Percentiles rank a stretch among this genome's conserved stretches.
Conservation (phyloP, 495 filamentous ascomycete species). For the Aeminium ludgeri region DNA sequence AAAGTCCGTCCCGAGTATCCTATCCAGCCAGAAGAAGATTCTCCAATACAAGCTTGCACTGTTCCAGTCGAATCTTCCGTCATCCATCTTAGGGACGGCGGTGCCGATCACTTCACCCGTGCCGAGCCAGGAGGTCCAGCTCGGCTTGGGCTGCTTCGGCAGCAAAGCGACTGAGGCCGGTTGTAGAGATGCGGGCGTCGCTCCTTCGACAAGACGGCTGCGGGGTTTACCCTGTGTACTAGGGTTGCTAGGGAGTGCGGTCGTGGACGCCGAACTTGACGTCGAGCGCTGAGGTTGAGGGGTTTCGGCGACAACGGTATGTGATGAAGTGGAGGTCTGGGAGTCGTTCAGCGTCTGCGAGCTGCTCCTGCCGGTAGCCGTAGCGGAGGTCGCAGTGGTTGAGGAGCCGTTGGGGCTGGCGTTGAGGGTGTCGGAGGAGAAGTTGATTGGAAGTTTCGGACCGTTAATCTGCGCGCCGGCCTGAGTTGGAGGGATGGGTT, state of each 20-base stretch:
- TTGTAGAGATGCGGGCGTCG: slow-evolving; percentile 17
- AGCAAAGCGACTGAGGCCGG: slow-evolving; percentile 24
- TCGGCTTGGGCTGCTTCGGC: slow-evolving; percentile 21
- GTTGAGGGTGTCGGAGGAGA: slow-evolving; percentile 6
- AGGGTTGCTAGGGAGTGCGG: too few species aligned
- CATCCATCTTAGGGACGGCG: slow-evolving; percentile 56
- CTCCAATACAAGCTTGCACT: slow-evolving; percentile 66
- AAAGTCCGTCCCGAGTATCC: slow-evolving; percentile 23
- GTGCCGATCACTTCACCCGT: slow-evolving; percentile 66
- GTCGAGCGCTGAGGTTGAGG: background rate
- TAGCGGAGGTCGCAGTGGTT: slow-evolving; percentile 41
- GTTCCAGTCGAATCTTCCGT: slow-evolving; percentile 62
- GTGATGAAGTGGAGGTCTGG: background rate
- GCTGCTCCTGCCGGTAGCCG: slow-evolving; percentile 30
- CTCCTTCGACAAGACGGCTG: slow-evolving; percentile 17
- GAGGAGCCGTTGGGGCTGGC: slow-evolving; percentile 16
- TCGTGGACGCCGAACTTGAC: too few species aligned
- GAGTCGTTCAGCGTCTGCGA: background rate
- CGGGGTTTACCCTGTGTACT: background rate
- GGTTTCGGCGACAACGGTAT: background rate
- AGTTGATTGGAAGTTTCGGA: slow-evolving; percentile 7
- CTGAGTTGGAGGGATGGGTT: slow-evolving; percentile 31
- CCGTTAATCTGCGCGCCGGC: slow-evolving; percentile 11
- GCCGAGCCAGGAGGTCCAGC: slow-evolving; percentile 26
- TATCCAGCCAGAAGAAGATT: slow-evolving; percentile 22